A percentile compares a stretch with the other conserved stretches of the same genome.
Evolutionary conservation across 2,329 filamentous ascomycete species (phyloP).

Genomic region (Reticulascus tulasneorum): DNA sequence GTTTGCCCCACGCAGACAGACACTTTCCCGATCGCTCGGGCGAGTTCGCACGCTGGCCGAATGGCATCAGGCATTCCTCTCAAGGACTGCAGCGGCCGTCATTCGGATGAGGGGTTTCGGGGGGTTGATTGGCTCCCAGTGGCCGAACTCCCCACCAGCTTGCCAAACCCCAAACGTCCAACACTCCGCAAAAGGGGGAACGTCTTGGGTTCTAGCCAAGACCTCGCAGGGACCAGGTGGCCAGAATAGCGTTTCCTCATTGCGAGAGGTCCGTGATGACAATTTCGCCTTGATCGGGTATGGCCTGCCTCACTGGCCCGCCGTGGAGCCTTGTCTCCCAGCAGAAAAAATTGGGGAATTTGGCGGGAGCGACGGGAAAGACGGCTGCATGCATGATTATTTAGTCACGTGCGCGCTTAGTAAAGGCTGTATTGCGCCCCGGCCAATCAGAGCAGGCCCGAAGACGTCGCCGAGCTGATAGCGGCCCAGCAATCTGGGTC

Average conservation of each 20-base stretch:
- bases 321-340: conserved; percentile 1
- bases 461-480: not conserved
- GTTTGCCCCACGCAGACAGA: not conserved
- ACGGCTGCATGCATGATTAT: conserved; percentile 13
- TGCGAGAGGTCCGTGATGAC: conserved; percentile 5
- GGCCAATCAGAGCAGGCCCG: not conserved
- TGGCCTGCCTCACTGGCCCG: conserved; percentile 3
- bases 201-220: too few relatives aligned
- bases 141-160: too few relatives aligned
- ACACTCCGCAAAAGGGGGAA: too few relatives aligned
- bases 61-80: too few relatives aligned
- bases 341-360: conserved; percentile 9
- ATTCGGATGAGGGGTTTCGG: too few relatives aligned
- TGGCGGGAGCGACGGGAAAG: conserved; percentile 11
- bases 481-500: not conserved
- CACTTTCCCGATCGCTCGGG: too few relatives aligned
- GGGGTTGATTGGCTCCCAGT: too few relatives aligned
- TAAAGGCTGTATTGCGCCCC: too few relatives aligned
- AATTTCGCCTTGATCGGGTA: conserved; percentile 4
- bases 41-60: too few relatives aligned
- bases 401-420: conserved; percentile 8
- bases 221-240: conserved; percentile 2
- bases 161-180: too few relatives aligned
- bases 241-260: not conserved
- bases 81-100: too few relatives aligned